Evolutionary conservation across 108 stramenopile genomes (phyloP).

Genomic region (Conticribra guillardii): DNA sequence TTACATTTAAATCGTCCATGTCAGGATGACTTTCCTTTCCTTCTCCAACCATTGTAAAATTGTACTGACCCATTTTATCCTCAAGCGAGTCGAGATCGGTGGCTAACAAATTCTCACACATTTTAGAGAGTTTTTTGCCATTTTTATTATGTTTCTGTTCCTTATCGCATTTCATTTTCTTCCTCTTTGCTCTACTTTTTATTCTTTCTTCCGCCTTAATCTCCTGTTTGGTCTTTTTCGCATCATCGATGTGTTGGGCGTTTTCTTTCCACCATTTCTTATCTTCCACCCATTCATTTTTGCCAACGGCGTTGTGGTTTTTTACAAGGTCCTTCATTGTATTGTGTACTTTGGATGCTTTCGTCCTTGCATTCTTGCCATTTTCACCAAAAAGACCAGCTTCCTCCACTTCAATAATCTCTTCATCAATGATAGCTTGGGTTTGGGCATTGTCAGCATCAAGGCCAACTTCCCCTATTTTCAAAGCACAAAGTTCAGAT

Average conservation of each 20-base stretch:
- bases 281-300: constrained; percentile 31
- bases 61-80: constrained; percentile 39
- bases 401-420: constrained; percentile 31
- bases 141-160: constrained; percentile 10
- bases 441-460: constrained; percentile 53
- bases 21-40: constrained; percentile 1
- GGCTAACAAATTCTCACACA: constrained; percentile 3
- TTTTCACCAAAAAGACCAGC: constrained; percentile 40
- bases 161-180: constrained; percentile 28
- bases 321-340: constrained; percentile 13
- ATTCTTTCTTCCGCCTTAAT: constrained; percentile 10
- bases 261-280: constrained; percentile 44
- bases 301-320: constrained; percentile 23
- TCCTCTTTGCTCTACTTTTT: constrained; percentile 15
- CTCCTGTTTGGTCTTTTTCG: constrained; percentile 24
- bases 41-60: constrained; percentile 1
- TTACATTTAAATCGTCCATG: neutral
- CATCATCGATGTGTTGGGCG: constrained; percentile 28
- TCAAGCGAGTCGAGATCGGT: constrained; percentile 27
- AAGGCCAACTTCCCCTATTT: constrained; percentile 46
- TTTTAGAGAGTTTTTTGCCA: neutral
- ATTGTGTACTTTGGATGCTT: neutral
- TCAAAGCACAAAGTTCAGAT: neutral
- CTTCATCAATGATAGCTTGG: constrained; percentile 45
- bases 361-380: constrained; percentile 8